These are phyloP conservation scores for Hypoxylon sp. DNA, from an alignment of 2,329 filamentous ascomycete genomes.

Conservation along the genomic window DNA sequence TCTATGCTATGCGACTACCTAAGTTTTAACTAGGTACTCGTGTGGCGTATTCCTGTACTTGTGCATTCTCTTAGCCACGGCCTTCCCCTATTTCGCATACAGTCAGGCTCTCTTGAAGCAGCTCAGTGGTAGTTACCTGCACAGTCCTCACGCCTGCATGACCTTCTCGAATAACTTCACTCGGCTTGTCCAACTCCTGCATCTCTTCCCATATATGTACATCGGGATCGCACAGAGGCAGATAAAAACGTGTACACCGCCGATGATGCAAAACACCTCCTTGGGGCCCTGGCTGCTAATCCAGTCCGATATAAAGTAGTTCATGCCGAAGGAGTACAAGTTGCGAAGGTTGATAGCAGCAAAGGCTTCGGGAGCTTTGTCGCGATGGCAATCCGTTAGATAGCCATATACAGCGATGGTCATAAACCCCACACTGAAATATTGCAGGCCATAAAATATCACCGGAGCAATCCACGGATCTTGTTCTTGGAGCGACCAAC, in stretches of 20 bases:
- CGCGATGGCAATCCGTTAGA: constrained; percentile 55
- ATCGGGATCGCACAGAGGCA: constrained; percentile 55
- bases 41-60: background rate
- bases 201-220: constrained; percentile 56
- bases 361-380: constrained; percentile 54
- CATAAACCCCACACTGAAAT: constrained; percentile 49
- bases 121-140: background rate
- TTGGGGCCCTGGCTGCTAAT: constrained; percentile 53
- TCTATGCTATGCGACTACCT: background rate
- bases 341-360: constrained; percentile 50
- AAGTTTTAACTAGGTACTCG: background rate
- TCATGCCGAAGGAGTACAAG: constrained; percentile 56
- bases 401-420: constrained; percentile 56
- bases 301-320: constrained; percentile 56
- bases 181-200: constrained; percentile 53
- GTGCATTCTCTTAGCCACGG: background rate
- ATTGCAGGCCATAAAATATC: constrained; percentile 49
- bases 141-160: constrained; percentile 39
- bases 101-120: too few species aligned
- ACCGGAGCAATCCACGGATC: constrained; percentile 49
- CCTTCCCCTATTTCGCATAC: background rate
- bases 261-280: constrained; percentile 55
- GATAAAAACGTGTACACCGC: constrained; percentile 55
- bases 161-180: constrained; percentile 51
- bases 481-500: constrained; percentile 46